These are phyloP conservation scores for Sphenostylis stenocarpa DNA, from an alignment of 306 rosid species.

Conservation along the genomic window DNA sequence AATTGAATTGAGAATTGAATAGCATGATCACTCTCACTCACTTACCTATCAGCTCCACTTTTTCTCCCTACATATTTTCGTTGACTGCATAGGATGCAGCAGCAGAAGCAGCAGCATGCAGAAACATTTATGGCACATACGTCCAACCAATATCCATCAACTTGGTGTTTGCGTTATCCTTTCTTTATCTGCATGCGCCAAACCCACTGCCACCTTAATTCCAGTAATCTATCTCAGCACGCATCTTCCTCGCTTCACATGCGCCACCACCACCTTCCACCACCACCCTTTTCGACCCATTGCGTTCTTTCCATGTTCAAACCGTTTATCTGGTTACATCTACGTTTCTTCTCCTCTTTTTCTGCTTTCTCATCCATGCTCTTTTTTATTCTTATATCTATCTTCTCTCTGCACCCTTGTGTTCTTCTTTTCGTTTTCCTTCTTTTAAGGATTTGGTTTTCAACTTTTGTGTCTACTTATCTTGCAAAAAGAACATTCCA, in stretches of 20 bases:
- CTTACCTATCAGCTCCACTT: conserved; percentile 20
- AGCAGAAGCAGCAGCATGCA: not conserved
- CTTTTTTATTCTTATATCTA: too few relatives aligned
- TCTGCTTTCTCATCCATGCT: not conserved
- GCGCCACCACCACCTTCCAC: not conserved
- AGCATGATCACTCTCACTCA: not conserved
- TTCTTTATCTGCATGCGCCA: conserved; percentile 17
- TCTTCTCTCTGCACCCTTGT: not conserved
- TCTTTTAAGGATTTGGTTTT: conserved; percentile 43
- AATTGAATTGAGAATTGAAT: conserved; percentile 13
- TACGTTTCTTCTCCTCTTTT: conserved; percentile 30
- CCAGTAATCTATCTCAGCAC: conserved; percentile 18
- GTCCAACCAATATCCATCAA: conserved; percentile 22
- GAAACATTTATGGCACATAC: conserved; percentile 39
- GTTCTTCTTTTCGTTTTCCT: conserved; percentile 32
- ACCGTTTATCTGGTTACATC: conserved; percentile 36
- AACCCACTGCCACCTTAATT: not conserved
- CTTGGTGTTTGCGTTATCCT: conserved; percentile 23
- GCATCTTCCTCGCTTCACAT: conserved; percentile 28
- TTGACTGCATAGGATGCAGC: not conserved
- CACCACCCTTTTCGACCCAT: conserved; percentile 22
- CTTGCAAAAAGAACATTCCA: conserved; percentile 32
- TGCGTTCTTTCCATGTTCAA: conserved; percentile 9
- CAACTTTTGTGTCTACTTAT: conserved; percentile 7
- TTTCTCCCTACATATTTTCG: not conserved